These are phyloP conservation scores for Juncus effusus DNA, from an alignment of 176 grass and related monocot species.

Conservation along the genomic window DNA sequence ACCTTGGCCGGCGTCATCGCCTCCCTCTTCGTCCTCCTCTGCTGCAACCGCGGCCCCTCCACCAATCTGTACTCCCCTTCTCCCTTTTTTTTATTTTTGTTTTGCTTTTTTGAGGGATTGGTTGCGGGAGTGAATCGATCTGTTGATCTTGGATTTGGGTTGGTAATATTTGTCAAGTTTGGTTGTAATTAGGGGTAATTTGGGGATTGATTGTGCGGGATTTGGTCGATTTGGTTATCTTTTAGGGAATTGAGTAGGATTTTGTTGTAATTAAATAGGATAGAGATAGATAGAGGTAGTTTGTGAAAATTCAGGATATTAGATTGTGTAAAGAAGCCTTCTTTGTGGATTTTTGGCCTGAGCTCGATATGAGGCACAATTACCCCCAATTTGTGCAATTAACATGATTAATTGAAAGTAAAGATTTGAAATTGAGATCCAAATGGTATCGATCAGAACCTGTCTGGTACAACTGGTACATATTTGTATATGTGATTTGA, in stretches of 20 bases:
- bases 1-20: conserved; percentile 39
- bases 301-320: too few relatives aligned
- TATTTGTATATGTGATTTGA: too few relatives aligned
- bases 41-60: conserved; percentile 42
- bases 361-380: too few relatives aligned
- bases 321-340: too few relatives aligned
- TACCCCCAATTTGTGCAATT: too few relatives aligned
- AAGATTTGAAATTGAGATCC: too few relatives aligned
- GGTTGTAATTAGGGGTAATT: background rate
- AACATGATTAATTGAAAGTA: too few relatives aligned
- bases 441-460: too few relatives aligned
- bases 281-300: too few relatives aligned
- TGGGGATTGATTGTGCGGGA: background rate
- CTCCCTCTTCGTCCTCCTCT: conserved; percentile 39
- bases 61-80: conserved; percentile 42
- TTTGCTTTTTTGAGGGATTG: background rate
- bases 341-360: too few relatives aligned
- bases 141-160: background rate
- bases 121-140: background rate
- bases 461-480: too few relatives aligned
- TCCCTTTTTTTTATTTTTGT: background rate
- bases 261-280: background rate
- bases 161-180: background rate
- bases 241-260: background rate
- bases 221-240: background rate